Conservation (phyloP, 2,329 filamentous ascomycete species). For the Alternaria sp. region DNA sequence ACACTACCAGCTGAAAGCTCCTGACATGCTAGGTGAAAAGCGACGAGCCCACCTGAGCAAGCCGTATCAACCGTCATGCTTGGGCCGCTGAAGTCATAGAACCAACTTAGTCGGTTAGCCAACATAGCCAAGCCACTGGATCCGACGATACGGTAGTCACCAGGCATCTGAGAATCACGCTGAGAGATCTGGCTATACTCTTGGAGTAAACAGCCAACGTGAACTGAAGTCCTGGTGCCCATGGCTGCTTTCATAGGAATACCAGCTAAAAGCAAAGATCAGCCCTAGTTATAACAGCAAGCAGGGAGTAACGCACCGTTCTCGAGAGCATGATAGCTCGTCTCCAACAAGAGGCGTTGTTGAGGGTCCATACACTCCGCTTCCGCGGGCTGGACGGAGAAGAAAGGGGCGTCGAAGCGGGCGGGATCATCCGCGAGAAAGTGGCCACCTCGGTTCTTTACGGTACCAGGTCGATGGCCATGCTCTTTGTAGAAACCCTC, state of each 20-base stretch:
- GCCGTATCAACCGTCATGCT: constrained; percentile 40
- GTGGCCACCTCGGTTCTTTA: constrained; percentile 24
- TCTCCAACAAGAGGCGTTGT: constrained; percentile 37
- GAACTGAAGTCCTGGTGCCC: constrained; percentile 30
- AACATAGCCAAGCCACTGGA: constrained; percentile 19
- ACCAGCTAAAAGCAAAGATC: constrained; percentile 14
- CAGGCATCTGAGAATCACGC: constrained; percentile 19
- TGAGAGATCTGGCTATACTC: constrained; percentile 23
- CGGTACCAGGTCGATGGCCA: constrained; percentile 16
- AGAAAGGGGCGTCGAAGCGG: constrained; percentile 36
- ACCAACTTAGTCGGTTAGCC: constrained; percentile 33
- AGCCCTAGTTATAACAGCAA: background rate
- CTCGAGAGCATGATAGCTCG: constrained; percentile 39
- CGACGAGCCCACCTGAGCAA: constrained; percentile 35
- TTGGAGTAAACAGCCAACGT: constrained; percentile 22
- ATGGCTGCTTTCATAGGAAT: constrained; percentile 22
- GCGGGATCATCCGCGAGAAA: constrained; percentile 29
- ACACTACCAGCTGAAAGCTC: constrained; percentile 19
- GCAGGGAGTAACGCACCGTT: constrained; percentile 18
- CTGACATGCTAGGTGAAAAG: constrained; percentile 33
- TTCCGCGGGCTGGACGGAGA: constrained; percentile 27
- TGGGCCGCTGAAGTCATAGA: constrained; percentile 37
- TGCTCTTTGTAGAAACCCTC: constrained; percentile 28
- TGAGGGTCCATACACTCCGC: constrained; percentile 38
- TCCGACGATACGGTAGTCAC: constrained; percentile 17